A percentile compares a stretch with the other conserved stretches of the same genome.
These are phyloP conservation scores for Alopecurus myosuroides DNA, from an alignment of 176 grass and related monocot genomes.

Conservation along the genomic window DNA sequence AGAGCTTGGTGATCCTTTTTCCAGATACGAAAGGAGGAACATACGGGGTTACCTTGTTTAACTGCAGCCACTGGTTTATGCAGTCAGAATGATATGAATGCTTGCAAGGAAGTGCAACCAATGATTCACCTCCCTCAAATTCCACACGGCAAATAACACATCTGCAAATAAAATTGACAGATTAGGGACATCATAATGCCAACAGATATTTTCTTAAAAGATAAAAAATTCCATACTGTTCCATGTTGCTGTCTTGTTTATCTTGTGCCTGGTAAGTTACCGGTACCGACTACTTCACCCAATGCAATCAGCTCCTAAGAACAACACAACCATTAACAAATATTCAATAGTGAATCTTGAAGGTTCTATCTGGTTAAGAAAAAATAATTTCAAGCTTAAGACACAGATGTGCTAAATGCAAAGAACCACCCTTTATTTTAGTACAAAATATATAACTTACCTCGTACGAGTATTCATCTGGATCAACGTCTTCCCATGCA, in stretches of 20 bases:
- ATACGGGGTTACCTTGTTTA: slow-evolving; percentile 65
- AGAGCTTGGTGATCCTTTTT: background rate
- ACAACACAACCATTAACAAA: slow-evolving; percentile 11
- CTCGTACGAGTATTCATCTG: slow-evolving; percentile 90
- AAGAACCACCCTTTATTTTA: background rate
- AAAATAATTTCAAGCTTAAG: background rate
- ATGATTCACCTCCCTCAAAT: slow-evolving; percentile 78
- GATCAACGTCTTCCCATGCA: slow-evolving; percentile 94
- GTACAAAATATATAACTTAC: slow-evolving; percentile 28
- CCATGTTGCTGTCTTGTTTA: slow-evolving; percentile 65
- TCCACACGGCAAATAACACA: slow-evolving; percentile 96
- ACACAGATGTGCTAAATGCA: background rate
- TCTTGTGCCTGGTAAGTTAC: slow-evolving; percentile 68
- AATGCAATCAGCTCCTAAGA: slow-evolving; percentile 83
- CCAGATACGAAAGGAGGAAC: background rate
- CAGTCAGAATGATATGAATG: slow-evolving; percentile 88
- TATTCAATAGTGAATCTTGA: background rate
- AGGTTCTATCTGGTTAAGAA: background rate
- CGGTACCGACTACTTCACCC: slow-evolving; percentile 80
- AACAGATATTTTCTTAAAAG: background rate
- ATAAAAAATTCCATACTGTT: slow-evolving; percentile 59
- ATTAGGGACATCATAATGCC: slow-evolving; percentile 4
- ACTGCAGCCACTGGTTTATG: slow-evolving; percentile 94
- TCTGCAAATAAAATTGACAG: slow-evolving; percentile 37
- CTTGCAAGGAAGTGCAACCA: slow-evolving; percentile 85